phyloP scores from a whole-genome alignment of 176 grass and related monocot species.

The Canna indica region DNA sequence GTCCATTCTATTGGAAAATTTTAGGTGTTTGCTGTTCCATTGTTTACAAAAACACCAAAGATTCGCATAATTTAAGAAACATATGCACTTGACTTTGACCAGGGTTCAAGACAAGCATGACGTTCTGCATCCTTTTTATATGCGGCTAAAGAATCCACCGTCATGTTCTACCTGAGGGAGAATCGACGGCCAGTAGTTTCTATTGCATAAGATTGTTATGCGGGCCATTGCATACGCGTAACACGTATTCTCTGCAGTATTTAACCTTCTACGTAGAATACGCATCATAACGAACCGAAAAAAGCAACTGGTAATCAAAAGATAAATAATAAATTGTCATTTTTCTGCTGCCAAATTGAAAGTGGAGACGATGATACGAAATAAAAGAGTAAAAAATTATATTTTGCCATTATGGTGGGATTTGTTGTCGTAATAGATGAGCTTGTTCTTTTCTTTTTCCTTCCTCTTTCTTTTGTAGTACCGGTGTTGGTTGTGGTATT shows the following conservation, averaged over 20 bases:
- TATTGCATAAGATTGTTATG: no score
- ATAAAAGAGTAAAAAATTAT: neutral
- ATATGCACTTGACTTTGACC: neutral
- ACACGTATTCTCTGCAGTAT: no score
- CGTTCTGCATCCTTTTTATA: neutral
- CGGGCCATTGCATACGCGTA: no score
- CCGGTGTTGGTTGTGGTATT: neutral
- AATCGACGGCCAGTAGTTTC: neutral
- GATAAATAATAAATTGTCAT: neutral
- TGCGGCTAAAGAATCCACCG: neutral
- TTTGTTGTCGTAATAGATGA: neutral
- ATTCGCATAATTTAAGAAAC: neutral
- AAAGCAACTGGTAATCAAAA: neutral
- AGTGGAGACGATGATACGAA: neutral
- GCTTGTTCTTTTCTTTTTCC: neutral
- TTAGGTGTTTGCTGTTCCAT: neutral
- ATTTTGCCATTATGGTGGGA: neutral
- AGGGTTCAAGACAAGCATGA: neutral
- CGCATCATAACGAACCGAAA: no score
- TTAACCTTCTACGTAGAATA: neutral
- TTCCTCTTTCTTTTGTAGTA: no score
- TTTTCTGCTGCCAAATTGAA: neutral
- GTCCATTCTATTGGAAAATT: neutral
- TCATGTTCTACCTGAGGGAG: neutral
- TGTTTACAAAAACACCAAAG: no score